Evolutionary conservation across 2,329 filamentous ascomycete species (phyloP).

Genomic region (Mycosphaerella sp.): DNA sequence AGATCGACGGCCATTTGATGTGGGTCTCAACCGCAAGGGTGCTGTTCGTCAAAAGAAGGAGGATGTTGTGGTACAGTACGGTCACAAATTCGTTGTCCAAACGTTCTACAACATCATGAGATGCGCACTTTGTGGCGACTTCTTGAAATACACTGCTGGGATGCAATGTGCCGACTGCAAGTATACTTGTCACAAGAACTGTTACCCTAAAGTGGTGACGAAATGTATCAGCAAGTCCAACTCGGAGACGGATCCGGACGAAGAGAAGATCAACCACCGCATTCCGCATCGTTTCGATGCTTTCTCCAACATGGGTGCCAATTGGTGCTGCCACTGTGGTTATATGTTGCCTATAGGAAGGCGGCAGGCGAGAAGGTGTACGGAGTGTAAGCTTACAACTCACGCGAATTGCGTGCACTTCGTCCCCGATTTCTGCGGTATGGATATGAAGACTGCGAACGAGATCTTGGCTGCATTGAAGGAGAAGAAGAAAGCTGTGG

Average conservation of each 20-base stretch:
- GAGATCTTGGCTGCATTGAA: constrained; percentile 84
- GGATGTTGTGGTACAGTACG: constrained; percentile 96
- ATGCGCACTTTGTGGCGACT: constrained; percentile 93
- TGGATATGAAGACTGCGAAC: constrained; percentile 97
- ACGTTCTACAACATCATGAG: constrained; percentile 99
- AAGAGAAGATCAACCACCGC: constrained; percentile 99
- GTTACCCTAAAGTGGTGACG: constrained; percentile 91
- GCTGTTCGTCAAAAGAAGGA: constrained; percentile 97
- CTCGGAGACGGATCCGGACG: constrained; percentile 94
- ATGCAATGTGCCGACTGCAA: constrained; percentile 99
- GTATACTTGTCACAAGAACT: constrained; percentile 98
- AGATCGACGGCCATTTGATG: constrained; percentile 73
- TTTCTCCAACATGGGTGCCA: constrained; percentile 97
- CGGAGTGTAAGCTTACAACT: constrained; percentile 88
- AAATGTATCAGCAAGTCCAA: constrained; percentile 99
- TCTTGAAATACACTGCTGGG: constrained; percentile 95
- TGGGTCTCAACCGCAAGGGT: constrained; percentile 88
- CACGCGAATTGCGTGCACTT: constrained; percentile 90
- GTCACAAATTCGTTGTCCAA: constrained; percentile 97
- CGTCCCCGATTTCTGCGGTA: constrained; percentile 97
- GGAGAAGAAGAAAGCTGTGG: constrained; percentile 57
- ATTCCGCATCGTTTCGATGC: constrained; percentile 95
- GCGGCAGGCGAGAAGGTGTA: constrained; percentile 90
- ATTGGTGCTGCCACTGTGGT: constrained; percentile 99
- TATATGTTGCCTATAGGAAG: constrained; percentile 92